Percentiles rank a stretch among this genome's conserved stretches.
Evolutionary conservation across 2,329 filamentous ascomycete species (phyloP).

Genomic region (Metarhizium guizhouense): DNA sequence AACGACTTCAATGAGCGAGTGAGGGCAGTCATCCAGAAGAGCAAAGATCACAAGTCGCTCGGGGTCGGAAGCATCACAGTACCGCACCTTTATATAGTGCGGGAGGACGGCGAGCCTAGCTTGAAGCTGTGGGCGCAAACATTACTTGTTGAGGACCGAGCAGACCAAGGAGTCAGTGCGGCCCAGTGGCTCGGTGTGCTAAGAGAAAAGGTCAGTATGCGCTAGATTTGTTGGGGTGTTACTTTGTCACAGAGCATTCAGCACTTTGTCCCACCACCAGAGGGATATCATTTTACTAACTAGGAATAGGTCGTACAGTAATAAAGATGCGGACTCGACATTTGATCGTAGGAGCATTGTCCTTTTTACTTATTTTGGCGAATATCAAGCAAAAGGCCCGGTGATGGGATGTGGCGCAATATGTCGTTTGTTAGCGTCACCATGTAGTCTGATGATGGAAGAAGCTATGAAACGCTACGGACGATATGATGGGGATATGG

Average conservation of each 20-base stretch:
- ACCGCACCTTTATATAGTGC: slow-evolving; percentile 85
- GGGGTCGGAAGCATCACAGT: slow-evolving; percentile 90
- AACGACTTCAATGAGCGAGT: slow-evolving; percentile 96
- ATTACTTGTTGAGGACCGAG: slow-evolving; percentile 85
- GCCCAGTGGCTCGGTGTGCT: slow-evolving; percentile 88
- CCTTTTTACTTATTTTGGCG: neutral
- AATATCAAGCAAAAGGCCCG: neutral
- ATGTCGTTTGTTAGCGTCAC: neutral
- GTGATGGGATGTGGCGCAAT: neutral
- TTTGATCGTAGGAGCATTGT: neutral
- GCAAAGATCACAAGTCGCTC: slow-evolving; percentile 73
- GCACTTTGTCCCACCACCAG: neutral
- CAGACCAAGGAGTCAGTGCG: slow-evolving; percentile 87
- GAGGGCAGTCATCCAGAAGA: slow-evolving; percentile 84
- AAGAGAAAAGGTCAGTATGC: slow-evolving; percentile 73
- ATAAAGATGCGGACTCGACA: neutral
- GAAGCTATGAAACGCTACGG: neutral
- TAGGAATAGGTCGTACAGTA: neutral
- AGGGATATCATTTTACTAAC: neutral
- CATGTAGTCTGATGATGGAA: neutral
- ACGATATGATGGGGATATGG: neutral
- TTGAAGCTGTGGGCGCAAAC: slow-evolving; percentile 96
- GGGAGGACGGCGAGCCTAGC: slow-evolving; percentile 92
- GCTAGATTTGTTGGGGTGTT: neutral
- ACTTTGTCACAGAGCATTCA: neutral